Conservation (phyloP, 805 yeast genomes). For the Starmerella floricola region DNA sequence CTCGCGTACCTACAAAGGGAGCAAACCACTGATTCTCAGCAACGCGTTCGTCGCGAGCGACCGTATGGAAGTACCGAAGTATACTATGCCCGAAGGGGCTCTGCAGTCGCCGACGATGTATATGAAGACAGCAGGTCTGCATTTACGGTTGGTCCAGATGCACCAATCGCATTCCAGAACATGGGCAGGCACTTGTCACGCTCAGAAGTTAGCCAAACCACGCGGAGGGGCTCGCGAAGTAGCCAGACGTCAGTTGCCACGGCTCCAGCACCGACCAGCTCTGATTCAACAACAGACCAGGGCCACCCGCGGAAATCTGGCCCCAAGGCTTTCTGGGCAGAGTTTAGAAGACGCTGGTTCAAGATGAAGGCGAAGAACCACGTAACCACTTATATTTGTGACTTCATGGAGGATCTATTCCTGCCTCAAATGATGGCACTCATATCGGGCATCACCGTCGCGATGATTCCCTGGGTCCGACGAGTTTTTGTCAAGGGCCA, state of each 20-base stretch:
- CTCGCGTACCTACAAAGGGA: background rate
- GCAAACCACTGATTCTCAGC: background rate
- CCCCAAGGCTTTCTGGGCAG: conserved; percentile 3
- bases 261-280: too few species aligned
- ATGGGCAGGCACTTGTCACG: conserved; percentile 2
- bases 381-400: conserved; percentile 26
- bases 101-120: background rate
- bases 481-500: conserved; percentile 45
- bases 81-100: conserved; percentile 9
- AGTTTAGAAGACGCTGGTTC: conserved; percentile 23
- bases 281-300: background rate
- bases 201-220: background rate
- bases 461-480: conserved; percentile 81
- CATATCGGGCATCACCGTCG: conserved; percentile 49
- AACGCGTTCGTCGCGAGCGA: conserved; percentile 8
- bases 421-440: conserved; percentile 66
- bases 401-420: conserved; percentile 32
- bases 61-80: conserved; percentile 16
- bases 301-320: too few species aligned
- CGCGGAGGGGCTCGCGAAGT: too few species aligned
- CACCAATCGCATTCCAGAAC: conserved; percentile 10
- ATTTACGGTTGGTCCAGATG: conserved; percentile 1
- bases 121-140: conserved; percentile 6
- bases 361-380: conserved; percentile 12
- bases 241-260: too few species aligned